Evolutionary conservation across 108 stramenopile genomes (phyloP).

Genomic region (Phaeodactylum tricornutum): DNA sequence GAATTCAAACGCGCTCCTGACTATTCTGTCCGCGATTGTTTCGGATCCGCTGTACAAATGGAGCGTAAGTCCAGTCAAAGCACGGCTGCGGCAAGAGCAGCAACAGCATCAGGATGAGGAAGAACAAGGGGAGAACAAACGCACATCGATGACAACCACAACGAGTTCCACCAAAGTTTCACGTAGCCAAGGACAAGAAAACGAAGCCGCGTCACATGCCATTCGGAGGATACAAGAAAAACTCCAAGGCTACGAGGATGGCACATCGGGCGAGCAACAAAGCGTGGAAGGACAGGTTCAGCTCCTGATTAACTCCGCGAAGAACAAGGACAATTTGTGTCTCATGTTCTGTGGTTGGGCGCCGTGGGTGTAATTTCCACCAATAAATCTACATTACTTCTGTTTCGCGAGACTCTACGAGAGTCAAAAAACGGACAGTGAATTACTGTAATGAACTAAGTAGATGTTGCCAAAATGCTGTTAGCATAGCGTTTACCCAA

Average conservation of each 20-base stretch:
- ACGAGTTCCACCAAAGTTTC: background rate
- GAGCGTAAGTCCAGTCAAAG: conserved; percentile 72
- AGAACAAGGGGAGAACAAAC: background rate
- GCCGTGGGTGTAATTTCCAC: conserved; percentile 72
- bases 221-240: conserved; percentile 85
- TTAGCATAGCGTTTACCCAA: too few relatives aligned
- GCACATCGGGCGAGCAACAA: conserved; percentile 81
- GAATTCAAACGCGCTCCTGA: conserved; percentile 71
- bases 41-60: conserved; percentile 94
- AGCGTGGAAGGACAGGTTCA: conserved; percentile 93
- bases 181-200: conserved; percentile 4
- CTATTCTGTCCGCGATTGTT: conserved; percentile 90
- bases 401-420: too few relatives aligned
- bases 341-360: conserved; percentile 86
- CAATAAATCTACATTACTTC: conserved; percentile 23
- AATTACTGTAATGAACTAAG: too few relatives aligned
- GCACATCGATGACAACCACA: background rate
- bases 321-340: conserved; percentile 82
- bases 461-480: too few relatives aligned
- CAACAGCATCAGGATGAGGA: conserved; percentile 17
- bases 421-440: too few relatives aligned
- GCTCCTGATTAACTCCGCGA: conserved; percentile 88
- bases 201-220: conserved; percentile 48
- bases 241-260: conserved; percentile 96
- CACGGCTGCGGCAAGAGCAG: conserved; percentile 29